These are phyloP conservation scores for Falciphora oryzae DNA, from an alignment of 2,329 filamentous ascomycete genomes.

Conservation along the genomic window DNA sequence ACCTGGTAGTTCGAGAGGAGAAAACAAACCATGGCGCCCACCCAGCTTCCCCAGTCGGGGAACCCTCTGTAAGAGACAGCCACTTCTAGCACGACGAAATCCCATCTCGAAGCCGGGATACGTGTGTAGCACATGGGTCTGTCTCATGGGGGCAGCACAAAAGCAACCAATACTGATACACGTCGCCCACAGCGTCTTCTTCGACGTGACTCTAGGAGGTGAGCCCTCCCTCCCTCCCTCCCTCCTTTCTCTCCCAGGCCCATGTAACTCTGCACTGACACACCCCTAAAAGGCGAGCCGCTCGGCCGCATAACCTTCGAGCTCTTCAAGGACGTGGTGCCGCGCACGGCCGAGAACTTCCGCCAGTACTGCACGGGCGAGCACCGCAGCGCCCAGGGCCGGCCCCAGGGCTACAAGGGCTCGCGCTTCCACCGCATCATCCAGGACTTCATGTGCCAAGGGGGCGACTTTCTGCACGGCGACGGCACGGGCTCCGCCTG, in stretches of 20 bases:
- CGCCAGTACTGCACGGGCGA: constrained; percentile 96
- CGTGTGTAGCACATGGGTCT: neutral
- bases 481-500: constrained; percentile 84
- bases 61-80: constrained; percentile 39
- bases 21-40: constrained; percentile 31
- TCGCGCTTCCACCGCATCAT: constrained; percentile 94
- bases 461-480: constrained; percentile 85
- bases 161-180: constrained; percentile 6
- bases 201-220: constrained; percentile 63
- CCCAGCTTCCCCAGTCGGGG: constrained; percentile 39
- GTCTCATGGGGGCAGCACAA: neutral
- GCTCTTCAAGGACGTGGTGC: constrained; percentile 78
- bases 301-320: constrained; percentile 86
- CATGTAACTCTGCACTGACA: neutral
- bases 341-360: constrained; percentile 93
- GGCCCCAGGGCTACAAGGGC: constrained; percentile 89
- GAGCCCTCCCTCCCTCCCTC: constrained; percentile 22
- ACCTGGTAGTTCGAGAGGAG: too few species aligned
- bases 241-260: neutral
- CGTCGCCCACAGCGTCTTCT: constrained; percentile 23
- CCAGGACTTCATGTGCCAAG: constrained; percentile 95
- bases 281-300: constrained; percentile 58
- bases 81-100: neutral
- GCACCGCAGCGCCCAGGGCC: constrained; percentile 68
- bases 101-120: neutral